Evolutionary conservation across 352 stramenopile species (phyloP), one percentile per base, ranked within the genome.

Genomic region (Phytophthora fragariaefolia): DNA sequence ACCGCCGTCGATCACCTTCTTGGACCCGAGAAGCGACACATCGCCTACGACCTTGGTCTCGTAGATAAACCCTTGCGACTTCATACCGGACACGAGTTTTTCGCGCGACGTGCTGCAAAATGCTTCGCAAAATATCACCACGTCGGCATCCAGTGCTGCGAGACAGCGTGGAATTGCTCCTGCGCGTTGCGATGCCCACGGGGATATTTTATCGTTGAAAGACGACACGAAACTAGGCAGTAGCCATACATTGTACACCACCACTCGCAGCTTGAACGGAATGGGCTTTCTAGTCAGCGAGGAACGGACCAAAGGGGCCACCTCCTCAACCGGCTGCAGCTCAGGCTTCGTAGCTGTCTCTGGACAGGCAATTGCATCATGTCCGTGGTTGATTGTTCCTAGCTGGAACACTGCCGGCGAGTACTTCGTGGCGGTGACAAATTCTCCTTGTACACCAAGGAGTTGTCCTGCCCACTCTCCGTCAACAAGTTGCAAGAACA

Each of bases 221-320:
- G 69, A 86, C 20, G 73, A 79, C 23, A 90, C 71, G 18, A 90
- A 78, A 52, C 76, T 79, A 2, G 83, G 83, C 24, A 92, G 55
- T 9, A 92, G 58, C 83, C 83, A 92, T 17, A 92, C 80, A 47
- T 92, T 92, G 73, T 92, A 92, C 12, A 79, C 73, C 78, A 88
- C 81, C 20, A 90, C 68, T 6, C 83, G 81, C 18, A 92, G 63
- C 20, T 69, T 64, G 45, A 88, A 84, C 1, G 79, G 36, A 10
- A 48, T 24, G n/a, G 27, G 18, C 8, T 34, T 47, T 18, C 23
- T 56, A 1, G 58, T 22, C 6, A 36, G 3, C 24, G 54, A 36
- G 2, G 22, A 20, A 13, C 30, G 32, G 20, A 53, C n/a, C 8
- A 49, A 58, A 18, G 43, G 17, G 2, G n/a, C 20, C 15, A 50